phyloP scores from a whole-genome alignment of 225 moss, liverwort and hornwort genomes.

The Marchantia polymorpha region DNA sequence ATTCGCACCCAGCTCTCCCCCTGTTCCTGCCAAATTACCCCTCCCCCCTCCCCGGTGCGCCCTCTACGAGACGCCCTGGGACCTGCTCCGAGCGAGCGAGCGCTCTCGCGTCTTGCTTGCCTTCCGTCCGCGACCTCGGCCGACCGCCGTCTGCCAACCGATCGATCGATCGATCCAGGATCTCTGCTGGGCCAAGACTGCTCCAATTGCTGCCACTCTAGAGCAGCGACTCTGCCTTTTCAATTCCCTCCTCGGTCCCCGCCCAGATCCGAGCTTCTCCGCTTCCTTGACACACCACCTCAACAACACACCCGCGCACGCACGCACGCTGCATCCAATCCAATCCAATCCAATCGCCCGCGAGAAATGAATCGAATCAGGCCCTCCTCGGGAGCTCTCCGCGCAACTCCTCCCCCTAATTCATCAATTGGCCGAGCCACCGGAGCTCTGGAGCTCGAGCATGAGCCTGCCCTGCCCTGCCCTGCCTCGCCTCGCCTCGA shows the following conservation, averaged over 20 bases:
- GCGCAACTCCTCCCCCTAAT: not conserved
- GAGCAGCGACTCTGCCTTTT: not conserved
- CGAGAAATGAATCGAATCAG: not conserved
- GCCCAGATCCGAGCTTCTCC: conserved; percentile 6
- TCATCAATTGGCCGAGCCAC: not conserved
- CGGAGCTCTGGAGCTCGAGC: no score
- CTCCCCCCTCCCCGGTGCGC: not conserved
- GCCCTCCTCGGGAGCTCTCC: not conserved
- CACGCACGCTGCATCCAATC: not conserved
- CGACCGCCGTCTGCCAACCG: not conserved
- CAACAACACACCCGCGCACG: not conserved
- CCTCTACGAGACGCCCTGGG: not conserved
- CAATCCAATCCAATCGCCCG: not conserved
- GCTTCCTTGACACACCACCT: conserved; percentile 12
- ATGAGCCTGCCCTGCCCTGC: no score
- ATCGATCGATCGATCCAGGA: conserved; percentile 16
- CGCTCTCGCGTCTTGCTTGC: not conserved
- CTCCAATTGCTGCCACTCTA: not conserved
- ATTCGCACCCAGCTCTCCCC: conserved; percentile 96
- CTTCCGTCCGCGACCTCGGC: not conserved
- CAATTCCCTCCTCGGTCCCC: not conserved
- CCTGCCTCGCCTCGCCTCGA: not conserved
- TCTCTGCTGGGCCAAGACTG: not conserved
- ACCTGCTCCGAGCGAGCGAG: not conserved
- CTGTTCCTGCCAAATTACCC: conserved; percentile 33